Evolutionary conservation across 2,329 filamentous ascomycete genomes (phyloP).

Genomic region (Fusarium devonianum): DNA sequence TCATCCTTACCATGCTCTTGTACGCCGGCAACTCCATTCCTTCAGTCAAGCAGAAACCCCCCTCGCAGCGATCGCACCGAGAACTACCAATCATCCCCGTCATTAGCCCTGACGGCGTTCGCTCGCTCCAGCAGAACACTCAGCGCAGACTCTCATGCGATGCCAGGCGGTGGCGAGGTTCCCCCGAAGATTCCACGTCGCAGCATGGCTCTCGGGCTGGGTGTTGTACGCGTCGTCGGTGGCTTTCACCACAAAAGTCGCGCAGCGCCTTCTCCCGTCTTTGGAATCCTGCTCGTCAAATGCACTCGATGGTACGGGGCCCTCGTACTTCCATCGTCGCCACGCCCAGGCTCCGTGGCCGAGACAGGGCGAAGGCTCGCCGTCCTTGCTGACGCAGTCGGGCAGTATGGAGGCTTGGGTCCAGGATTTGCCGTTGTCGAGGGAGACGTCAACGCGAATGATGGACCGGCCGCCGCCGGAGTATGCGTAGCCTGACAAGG

Average conservation of each 20-base stretch:
- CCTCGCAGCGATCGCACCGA: too few species aligned
- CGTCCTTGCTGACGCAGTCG: slow-evolving; percentile 49
- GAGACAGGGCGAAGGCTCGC: slow-evolving; percentile 41
- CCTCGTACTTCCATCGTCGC: slow-evolving; percentile 67
- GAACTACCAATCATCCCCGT: too few species aligned
- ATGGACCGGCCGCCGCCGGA: slow-evolving; percentile 72
- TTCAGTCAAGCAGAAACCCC: too few species aligned
- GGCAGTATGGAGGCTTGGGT: slow-evolving; percentile 66
- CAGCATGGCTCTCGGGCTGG: slow-evolving; percentile 66
- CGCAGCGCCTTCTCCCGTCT: slow-evolving; percentile 46
- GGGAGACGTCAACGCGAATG: slow-evolving; percentile 70
- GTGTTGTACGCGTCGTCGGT: slow-evolving; percentile 72
- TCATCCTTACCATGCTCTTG: not conserved
- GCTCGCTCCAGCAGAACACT: slow-evolving; percentile 36
- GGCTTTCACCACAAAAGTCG: slow-evolving; percentile 68
- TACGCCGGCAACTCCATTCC: slow-evolving; percentile 8
- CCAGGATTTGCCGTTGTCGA: slow-evolving; percentile 70
- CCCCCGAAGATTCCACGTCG: slow-evolving; percentile 69
- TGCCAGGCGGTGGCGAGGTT: slow-evolving; percentile 75
- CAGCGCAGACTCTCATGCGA: slow-evolving; percentile 54
- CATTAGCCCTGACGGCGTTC: too few species aligned
- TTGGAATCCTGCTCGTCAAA: slow-evolving; percentile 35
- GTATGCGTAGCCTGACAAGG: slow-evolving; percentile 70
- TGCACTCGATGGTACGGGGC: slow-evolving; percentile 49
- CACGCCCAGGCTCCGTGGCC: slow-evolving; percentile 67